phyloP scores from a whole-genome alignment of 805 yeast genomes.

The Lipomyces spencermartinsiae region DNA sequence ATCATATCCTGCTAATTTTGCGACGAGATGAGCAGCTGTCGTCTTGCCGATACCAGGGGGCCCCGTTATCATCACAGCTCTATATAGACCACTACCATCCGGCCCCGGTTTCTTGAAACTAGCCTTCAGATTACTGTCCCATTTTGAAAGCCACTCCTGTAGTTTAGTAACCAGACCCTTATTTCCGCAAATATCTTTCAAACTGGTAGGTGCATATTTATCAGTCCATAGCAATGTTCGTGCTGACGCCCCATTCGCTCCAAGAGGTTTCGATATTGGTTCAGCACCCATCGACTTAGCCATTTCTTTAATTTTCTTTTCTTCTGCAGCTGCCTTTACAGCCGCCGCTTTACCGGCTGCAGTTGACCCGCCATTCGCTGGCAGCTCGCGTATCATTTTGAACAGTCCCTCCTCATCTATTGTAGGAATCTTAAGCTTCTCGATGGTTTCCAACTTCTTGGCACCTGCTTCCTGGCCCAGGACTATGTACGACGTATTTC shows the following conservation, averaged over 20 bases:
- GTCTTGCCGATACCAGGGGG: conserved; percentile 97
- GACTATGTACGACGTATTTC: conserved; percentile 86
- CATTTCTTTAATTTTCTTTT: conserved; percentile 59
- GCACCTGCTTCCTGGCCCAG: conserved; percentile 98
- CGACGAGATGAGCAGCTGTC: conserved; percentile 83
- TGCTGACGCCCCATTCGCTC: background rate
- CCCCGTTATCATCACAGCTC: conserved; percentile 89
- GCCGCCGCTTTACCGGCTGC: conserved; percentile 75
- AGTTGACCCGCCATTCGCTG: conserved; percentile 91
- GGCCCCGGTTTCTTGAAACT: conserved; percentile 64
- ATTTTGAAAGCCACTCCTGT: conserved; percentile 73
- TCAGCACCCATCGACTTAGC: conserved; percentile 52
- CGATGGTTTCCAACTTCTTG: conserved; percentile 83
- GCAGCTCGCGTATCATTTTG: conserved; percentile 76
- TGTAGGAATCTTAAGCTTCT: conserved; percentile 73
- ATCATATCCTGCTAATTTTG: conserved; percentile 77
- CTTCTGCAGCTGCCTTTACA: conserved; percentile 72
- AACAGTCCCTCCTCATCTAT: conserved; percentile 87
- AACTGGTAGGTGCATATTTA: conserved; percentile 82
- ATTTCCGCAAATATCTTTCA: conserved; percentile 88
- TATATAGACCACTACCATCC: conserved; percentile 70
- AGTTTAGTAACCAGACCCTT: conserved; percentile 73
- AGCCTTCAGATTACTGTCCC: conserved; percentile 65
- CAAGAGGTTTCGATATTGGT: background rate
- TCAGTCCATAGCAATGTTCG: conserved; percentile 77